These are phyloP conservation scores for Peronospora farinosa DNA, from an alignment of 352 stramenopile genomes.

Conservation along the genomic window DNA sequence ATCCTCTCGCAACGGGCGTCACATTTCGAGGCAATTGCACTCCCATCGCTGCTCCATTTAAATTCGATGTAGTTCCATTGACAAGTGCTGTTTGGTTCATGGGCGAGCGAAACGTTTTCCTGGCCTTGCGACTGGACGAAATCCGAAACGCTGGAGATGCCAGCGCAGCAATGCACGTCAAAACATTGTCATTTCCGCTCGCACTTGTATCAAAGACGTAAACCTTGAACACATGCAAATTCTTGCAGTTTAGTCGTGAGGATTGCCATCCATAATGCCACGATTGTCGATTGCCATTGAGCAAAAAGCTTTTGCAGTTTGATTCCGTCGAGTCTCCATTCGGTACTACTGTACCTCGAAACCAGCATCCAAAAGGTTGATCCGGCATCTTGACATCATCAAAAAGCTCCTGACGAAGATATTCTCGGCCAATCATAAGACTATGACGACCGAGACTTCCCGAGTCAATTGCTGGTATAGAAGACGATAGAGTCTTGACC, in stretches of 20 bases:
- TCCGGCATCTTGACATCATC: conserved; percentile 73
- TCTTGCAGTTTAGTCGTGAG: conserved; percentile 80
- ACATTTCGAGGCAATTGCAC: conserved; percentile 14
- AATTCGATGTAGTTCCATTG: conserved; percentile 9
- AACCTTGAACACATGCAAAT: conserved; percentile 75
- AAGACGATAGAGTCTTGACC: conserved; percentile 7
- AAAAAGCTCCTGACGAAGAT: conserved; percentile 53
- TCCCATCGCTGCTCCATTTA: conserved; percentile 10
- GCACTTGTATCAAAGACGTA: conserved; percentile 49
- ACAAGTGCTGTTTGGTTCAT: conserved; percentile 23
- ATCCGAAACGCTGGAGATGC: conserved; percentile 68
- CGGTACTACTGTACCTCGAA: conserved; percentile 45
- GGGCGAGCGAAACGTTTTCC: conserved; percentile 68
- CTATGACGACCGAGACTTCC: conserved; percentile 26
- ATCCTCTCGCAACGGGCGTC: conserved; percentile 2
- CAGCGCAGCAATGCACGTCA: conserved; percentile 51
- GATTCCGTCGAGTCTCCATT: conserved; percentile 1
- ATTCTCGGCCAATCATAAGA: conserved; percentile 38
- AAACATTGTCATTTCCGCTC: conserved; percentile 18
- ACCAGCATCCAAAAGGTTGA: conserved; percentile 72
- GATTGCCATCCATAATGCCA: conserved; percentile 86
- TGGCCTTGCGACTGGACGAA: conserved; percentile 74
- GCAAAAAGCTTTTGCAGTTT: conserved; percentile 45
- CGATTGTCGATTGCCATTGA: conserved; percentile 82
- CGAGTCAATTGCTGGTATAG: conserved; percentile 19